Evolutionary conservation across 2,329 filamentous ascomycete species (phyloP).

Genomic region (Aureobasidium sp.): DNA sequence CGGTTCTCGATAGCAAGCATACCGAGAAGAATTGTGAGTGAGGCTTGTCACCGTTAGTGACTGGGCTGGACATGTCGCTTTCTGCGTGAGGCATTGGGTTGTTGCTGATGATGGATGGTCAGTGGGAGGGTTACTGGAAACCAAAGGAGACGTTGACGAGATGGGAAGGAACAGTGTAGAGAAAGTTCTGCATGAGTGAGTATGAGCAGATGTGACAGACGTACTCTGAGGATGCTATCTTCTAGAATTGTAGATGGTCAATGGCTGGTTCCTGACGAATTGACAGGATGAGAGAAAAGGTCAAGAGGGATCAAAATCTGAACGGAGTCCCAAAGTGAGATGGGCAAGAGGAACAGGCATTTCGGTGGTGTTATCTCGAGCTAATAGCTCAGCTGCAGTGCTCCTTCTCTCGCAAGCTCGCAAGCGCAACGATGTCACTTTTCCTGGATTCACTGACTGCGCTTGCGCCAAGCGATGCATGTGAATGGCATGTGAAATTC

Average conservation of each 20-base stretch:
- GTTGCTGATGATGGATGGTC: background rate
- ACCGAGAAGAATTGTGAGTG: constrained; percentile 37
- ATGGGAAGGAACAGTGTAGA: background rate
- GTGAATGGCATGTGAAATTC: constrained; percentile 1
- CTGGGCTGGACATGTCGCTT: constrained; percentile 33
- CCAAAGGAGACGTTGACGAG: background rate
- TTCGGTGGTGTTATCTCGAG: constrained; percentile 5
- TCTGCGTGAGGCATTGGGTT: constrained; percentile 41
- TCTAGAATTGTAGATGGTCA: background rate
- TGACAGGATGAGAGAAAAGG: background rate
- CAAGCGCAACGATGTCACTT: constrained; percentile 2
- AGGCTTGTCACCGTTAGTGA: constrained; percentile 42
- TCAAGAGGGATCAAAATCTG: background rate
- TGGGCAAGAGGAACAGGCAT: constrained; percentile 10
- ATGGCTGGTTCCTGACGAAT: background rate
- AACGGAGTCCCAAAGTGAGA: background rate
- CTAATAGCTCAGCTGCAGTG: constrained; percentile 10
- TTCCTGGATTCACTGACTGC: background rate
- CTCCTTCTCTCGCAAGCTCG: background rate
- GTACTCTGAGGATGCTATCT: background rate
- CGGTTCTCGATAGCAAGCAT: background rate
- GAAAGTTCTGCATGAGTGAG: background rate
- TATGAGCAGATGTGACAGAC: background rate
- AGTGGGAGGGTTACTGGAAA: background rate
- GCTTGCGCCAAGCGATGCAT: background rate